Evolutionary conservation across 768 basidiomycete genomes (phyloP), one percentile per base, ranked within the genome.

Genomic region (Cyclocybe cylindracea): DNA sequence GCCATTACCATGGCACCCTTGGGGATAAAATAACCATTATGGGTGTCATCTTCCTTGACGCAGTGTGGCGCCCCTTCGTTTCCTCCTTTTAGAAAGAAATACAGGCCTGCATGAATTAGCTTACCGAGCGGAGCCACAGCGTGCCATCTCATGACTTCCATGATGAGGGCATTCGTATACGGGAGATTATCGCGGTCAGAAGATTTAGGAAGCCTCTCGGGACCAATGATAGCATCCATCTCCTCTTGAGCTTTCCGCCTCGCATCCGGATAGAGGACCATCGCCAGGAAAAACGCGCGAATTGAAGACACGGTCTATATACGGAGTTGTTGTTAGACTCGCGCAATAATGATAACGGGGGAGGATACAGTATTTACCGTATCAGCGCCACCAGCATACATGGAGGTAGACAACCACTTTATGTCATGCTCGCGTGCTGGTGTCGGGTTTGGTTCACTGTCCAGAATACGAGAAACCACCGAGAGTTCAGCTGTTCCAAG

Each of bases 321-420:
- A 32, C 39, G 41, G 8, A 6, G 24, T 10, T 14, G 18, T 42
- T 4, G 16, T 9, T 24, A 24, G 40, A 43, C 34, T 10, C 16
- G 48, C 8, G 35, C 16, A 16, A 31, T 33, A 11, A 24, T 7
- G 24, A 39, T n/a, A 4, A 14, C 34, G 24, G 11, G 32, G 9
- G 37, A 36, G 46, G 39, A 6, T 47, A 37, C 11, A 43, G 16
- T n/a, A 51, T 68, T 52, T 57, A 69, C 72, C 0, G 70, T 71
- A 55, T 78, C 77, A 5, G 76, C 71, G 8, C 77, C 76, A 46
- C 77, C 74, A 5, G 74, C 72, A 40, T 82, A 83, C 10, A 80
- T 66, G 4, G 78, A 76, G 0, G 74, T 78, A 32, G 74, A 67
- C 8, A 70, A 68, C 74, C 75, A 76, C 54, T 75, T 78, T 50